Evolutionary conservation across 2,329 filamentous ascomycete species (phyloP).

Genomic region (Taxawa tesnikishii): DNA sequence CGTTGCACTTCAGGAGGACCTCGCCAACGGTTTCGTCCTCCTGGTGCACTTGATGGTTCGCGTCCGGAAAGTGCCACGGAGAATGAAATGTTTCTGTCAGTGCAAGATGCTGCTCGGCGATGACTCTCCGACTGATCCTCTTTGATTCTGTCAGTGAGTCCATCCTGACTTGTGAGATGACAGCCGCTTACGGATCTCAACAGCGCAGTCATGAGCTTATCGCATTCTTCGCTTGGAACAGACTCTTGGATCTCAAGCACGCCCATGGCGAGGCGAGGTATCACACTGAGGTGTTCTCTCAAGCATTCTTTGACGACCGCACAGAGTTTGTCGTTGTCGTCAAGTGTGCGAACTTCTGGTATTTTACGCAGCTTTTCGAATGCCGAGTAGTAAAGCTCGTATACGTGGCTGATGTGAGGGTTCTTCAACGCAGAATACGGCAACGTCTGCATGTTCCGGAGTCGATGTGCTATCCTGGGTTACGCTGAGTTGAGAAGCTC

Average conservation of each 20-base stretch:
- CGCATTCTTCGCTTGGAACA: slow-evolving; percentile 69
- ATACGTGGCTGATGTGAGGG: slow-evolving; percentile 82
- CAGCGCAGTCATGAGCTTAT: slow-evolving; percentile 91
- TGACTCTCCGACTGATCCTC: slow-evolving; percentile 90
- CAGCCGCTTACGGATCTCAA: slow-evolving; percentile 59
- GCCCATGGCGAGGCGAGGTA: slow-evolving; percentile 87
- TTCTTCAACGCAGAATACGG: slow-evolving; percentile 97
- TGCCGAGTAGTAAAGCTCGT: slow-evolving; percentile 93
- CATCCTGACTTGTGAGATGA: background rate
- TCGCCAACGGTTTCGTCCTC: slow-evolving; percentile 83
- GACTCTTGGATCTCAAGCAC: slow-evolving; percentile 80
- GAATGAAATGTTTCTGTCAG: slow-evolving; percentile 90
- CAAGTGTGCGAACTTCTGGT: slow-evolving; percentile 68
- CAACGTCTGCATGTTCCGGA: slow-evolving; percentile 93
- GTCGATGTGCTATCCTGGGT: slow-evolving; percentile 70
- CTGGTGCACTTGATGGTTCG: slow-evolving; percentile 44
- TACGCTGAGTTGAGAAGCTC: background rate
- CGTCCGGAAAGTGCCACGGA: slow-evolving; percentile 76
- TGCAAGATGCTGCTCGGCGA: slow-evolving; percentile 92
- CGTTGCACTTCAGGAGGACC: slow-evolving; percentile 86
- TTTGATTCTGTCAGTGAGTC: slow-evolving; percentile 23
- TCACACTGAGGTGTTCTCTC: slow-evolving; percentile 80
- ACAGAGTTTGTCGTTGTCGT: slow-evolving; percentile 85
- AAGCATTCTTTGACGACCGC: slow-evolving; percentile 66
- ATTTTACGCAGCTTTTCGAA: slow-evolving; percentile 83